Conservation (phyloP, 1,139 yeast species). For the Kodamaea sp. region DNA sequence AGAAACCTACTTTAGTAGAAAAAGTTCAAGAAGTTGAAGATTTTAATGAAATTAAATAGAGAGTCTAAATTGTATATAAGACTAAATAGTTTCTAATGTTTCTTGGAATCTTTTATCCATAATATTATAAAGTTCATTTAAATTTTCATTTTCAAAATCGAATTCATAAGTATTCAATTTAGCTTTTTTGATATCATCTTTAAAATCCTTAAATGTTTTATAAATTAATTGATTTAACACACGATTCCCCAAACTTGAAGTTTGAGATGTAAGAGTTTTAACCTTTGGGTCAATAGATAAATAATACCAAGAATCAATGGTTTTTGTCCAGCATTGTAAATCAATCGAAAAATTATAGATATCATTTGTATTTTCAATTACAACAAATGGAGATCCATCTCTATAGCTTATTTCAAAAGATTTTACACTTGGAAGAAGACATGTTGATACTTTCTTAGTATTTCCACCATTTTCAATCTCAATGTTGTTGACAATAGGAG, state of each 20-base stretch:
- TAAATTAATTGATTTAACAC: conserved; percentile 11
- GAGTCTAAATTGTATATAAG: background rate
- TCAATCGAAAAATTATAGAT: conserved; percentile 39
- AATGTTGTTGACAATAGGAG: conserved; percentile 44
- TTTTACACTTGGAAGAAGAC: conserved; percentile 26
- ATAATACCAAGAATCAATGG: conserved; percentile 48
- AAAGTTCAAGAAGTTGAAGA: conserved; percentile 1
- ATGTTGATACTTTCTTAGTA: conserved; percentile 6
- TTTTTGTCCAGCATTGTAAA: conserved; percentile 44
- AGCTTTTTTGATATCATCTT: conserved; percentile 19
- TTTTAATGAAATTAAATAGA: conserved; percentile 3
- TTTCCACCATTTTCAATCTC: conserved; percentile 10
- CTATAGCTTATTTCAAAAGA: conserved; percentile 29
- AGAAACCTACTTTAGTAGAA: conserved; percentile 17
- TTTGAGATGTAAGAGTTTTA: background rate
- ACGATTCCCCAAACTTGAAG: conserved; percentile 1
- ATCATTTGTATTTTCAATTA: conserved; percentile 32
- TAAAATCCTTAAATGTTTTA: conserved; percentile 16
- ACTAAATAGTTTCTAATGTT: conserved; percentile 1
- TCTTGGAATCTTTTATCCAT: conserved; percentile 26
- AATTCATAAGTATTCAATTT: conserved; percentile 24
- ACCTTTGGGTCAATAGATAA: conserved; percentile 14
- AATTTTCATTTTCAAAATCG: conserved; percentile 7
- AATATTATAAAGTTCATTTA: conserved; percentile 18
- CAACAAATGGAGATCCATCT: conserved; percentile 43